phyloP scores from a whole-genome alignment of 805 yeast genomes.

The Clavispora phyllophila region DNA sequence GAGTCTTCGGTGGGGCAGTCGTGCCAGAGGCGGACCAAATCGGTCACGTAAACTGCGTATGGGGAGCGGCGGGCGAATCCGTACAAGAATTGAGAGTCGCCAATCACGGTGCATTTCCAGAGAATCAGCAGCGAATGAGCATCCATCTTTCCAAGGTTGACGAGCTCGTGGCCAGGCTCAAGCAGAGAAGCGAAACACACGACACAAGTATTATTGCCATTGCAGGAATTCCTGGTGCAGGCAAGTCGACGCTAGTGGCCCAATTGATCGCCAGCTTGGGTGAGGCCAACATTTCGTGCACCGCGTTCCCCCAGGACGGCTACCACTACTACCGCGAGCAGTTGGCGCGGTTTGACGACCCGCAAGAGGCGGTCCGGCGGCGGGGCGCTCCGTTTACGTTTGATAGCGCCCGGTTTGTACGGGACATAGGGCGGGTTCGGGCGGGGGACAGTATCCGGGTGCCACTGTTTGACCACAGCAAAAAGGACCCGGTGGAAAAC shows the following conservation, averaged over 20 bases:
- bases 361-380: conserved; percentile 51
- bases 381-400: conserved; percentile 89
- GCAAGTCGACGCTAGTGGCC: conserved; percentile 66
- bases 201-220: conserved; percentile 51
- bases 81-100: conserved; percentile 7
- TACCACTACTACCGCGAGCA: conserved; percentile 31
- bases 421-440: conserved; percentile 17
- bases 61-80: conserved; percentile 11
- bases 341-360: conserved; percentile 42
- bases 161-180: conserved; percentile 7
- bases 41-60: conserved; percentile 23
- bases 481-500: conserved; percentile 64
- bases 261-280: conserved; percentile 35
- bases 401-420: conserved; percentile 45
- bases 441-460: conserved; percentile 33
- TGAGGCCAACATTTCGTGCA: conserved; percentile 11
- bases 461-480: conserved; percentile 73
- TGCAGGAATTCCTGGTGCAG: conserved; percentile 82
- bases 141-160: conserved; percentile 7
- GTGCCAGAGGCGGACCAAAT: conserved; percentile 24
- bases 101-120: conserved; percentile 8
- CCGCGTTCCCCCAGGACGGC: conserved; percentile 37
- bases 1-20: conserved; percentile 15
- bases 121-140: conserved; percentile 6
- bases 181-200: neutral